These are phyloP conservation scores for Carpinus viminea DNA, from an alignment of 306 rosid species.

Conservation along the genomic window DNA sequence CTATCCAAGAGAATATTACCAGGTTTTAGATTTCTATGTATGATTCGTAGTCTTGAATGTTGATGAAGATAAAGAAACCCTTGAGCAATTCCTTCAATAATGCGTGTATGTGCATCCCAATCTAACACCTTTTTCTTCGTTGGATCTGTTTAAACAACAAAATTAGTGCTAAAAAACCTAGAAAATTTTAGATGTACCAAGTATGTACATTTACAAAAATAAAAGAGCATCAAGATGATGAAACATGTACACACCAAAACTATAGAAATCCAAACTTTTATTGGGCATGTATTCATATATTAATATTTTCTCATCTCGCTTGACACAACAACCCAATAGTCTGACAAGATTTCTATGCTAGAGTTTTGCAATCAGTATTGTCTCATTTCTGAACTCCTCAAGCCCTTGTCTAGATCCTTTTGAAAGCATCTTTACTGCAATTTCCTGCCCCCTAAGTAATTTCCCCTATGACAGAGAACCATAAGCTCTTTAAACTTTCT, in stretches of 20 bases:
- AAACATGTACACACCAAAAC: not conserved
- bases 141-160: not conserved
- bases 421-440: not conserved
- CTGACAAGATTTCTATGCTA: not conserved
- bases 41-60: not conserved
- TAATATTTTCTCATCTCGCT: not conserved
- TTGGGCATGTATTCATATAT: not conserved
- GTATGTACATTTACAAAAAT: not conserved
- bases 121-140: not conserved
- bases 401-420: not conserved
- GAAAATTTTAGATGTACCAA: no score
- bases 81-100: not conserved
- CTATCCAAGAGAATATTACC: not conserved
- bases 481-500: not conserved
- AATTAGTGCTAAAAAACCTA: no score
- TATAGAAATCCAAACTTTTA: not conserved
- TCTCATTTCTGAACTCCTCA: not conserved
- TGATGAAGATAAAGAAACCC: conserved; percentile 1
- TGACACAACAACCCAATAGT: not conserved
- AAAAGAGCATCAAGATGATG: no score
- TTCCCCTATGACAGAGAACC: not conserved
- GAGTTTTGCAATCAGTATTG: not conserved
- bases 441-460: not conserved
- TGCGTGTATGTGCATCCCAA: not conserved
- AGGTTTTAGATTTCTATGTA: not conserved